Conservation (phyloP, 1,284 basidiomycete species). For the Ustilago sp. region DNA sequence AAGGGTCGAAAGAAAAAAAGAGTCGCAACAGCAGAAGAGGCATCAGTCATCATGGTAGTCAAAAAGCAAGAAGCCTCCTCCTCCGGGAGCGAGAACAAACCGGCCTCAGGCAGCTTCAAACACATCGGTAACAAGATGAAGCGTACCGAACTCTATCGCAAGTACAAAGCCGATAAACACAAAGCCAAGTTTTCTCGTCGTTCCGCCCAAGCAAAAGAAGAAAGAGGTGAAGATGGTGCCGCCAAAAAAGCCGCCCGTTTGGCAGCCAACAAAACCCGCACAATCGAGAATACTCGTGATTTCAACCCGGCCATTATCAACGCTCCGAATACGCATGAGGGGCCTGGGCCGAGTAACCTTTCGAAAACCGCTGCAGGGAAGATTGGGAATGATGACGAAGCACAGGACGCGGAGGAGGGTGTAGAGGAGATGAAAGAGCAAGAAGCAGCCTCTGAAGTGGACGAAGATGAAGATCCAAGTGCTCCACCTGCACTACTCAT, state of each 20-base stretch:
- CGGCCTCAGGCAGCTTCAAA: slow-evolving; percentile 54
- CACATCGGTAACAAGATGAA: slow-evolving; percentile 70
- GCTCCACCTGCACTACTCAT: slow-evolving; percentile 64
- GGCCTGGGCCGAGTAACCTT: slow-evolving; percentile 70
- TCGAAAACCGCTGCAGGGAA: slow-evolving; percentile 7
- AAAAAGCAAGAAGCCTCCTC: slow-evolving; percentile 20
- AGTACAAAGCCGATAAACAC: slow-evolving; percentile 81
- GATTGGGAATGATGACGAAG: slow-evolving; percentile 11
- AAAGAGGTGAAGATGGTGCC: slow-evolving; percentile 77
- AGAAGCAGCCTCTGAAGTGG: slow-evolving; percentile 61
- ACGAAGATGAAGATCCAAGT: slow-evolving; percentile 55
- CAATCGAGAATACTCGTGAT: slow-evolving; percentile 92
- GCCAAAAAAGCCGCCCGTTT: slow-evolving; percentile 78
- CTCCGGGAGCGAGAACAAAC: slow-evolving; percentile 16
- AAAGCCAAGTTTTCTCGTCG: slow-evolving; percentile 85
- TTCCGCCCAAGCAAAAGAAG: slow-evolving; percentile 73
- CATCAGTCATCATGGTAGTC: slow-evolving; percentile 15
- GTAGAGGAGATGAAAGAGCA: slow-evolving; percentile 58
- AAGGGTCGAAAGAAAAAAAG: background rate
- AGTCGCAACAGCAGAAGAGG: background rate
- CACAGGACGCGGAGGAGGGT: slow-evolving; percentile 37
- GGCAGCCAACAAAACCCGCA: slow-evolving; percentile 85
- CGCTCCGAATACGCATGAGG: slow-evolving; percentile 64
- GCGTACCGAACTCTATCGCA: slow-evolving; percentile 71
- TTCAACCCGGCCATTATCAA: slow-evolving; percentile 82